Evolutionary conservation across 2,329 filamentous ascomycete genomes (phyloP).

Genomic region (Tolypocladium amazonense): DNA sequence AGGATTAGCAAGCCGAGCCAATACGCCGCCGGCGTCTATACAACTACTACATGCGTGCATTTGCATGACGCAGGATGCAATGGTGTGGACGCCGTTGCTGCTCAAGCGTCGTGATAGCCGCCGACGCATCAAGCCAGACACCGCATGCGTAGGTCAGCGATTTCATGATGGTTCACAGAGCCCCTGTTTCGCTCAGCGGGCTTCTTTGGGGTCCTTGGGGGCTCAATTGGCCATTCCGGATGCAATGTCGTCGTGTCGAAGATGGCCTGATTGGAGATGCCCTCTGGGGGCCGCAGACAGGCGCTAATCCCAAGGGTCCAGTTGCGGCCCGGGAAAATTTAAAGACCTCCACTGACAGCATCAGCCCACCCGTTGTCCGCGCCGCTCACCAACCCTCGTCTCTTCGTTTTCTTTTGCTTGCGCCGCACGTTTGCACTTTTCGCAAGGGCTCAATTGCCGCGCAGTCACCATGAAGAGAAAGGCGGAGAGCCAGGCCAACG

Average conservation of each 20-base stretch:
- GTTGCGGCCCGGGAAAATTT: not conserved
- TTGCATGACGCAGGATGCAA: not conserved
- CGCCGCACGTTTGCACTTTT: not conserved
- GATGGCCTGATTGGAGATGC: not conserved
- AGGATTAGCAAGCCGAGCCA: not conserved
- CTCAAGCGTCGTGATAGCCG: not conserved
- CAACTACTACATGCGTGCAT: not conserved
- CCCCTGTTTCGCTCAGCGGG: not conserved
- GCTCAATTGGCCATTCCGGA: not conserved
- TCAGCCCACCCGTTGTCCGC: not conserved
- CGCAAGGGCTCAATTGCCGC: conserved; percentile 8
- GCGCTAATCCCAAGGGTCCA: not conserved
- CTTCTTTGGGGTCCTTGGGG: not conserved
- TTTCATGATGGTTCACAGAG: not conserved
- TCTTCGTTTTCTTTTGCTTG: not conserved
- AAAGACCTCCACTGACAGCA: not conserved
- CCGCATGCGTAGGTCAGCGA: not conserved
- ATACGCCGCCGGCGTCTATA: not conserved
- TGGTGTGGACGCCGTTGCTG: not conserved
- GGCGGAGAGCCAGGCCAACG: conserved; percentile 33
- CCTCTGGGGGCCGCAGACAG: not conserved
- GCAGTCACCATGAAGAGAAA: conserved; percentile 45
- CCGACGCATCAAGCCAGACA: not conserved
- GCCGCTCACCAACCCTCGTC: not conserved
- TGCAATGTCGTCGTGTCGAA: not conserved